Conservation (phyloP, 2,329 filamentous ascomycete species). For the Penicillium vulpinum region DNA sequence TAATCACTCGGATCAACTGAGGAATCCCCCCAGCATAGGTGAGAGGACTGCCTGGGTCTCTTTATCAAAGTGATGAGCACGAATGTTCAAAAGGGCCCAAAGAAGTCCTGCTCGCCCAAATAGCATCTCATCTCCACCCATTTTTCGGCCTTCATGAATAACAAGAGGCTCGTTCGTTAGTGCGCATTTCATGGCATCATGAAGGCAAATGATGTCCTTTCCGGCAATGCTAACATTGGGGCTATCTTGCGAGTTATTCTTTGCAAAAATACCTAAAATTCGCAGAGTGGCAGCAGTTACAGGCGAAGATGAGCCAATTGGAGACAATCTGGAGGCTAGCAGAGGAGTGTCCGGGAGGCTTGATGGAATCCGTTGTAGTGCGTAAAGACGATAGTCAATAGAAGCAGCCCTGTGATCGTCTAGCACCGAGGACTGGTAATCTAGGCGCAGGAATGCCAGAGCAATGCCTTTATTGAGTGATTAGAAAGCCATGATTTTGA, state of each 20-base stretch:
- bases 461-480: conserved; percentile 32
- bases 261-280: conserved; percentile 24
- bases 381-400: conserved; percentile 29
- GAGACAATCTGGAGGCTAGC: conserved; percentile 34
- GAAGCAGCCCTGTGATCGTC: conserved; percentile 9
- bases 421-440: conserved; percentile 35
- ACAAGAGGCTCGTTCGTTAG: conserved; percentile 32
- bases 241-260: conserved; percentile 8
- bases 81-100: conserved; percentile 38
- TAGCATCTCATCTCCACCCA: conserved; percentile 42
- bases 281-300: conserved; percentile 30
- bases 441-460: conserved; percentile 41
- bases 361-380: conserved; percentile 29
- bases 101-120: conserved; percentile 43
- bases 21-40: conserved; percentile 32
- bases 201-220: conserved; percentile 33
- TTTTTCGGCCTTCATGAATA: conserved; percentile 25
- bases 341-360: conserved; percentile 28
- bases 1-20: conserved; percentile 33
- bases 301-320: conserved; percentile 35
- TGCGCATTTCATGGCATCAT: conserved; percentile 30
- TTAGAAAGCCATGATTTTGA: conserved; percentile 2
- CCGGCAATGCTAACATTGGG: conserved; percentile 17
- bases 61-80: conserved; percentile 27
- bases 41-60: conserved; percentile 20